phyloP scores from a whole-genome alignment of 1,284 basidiomycete species.

The Pterulicium gracile region DNA sequence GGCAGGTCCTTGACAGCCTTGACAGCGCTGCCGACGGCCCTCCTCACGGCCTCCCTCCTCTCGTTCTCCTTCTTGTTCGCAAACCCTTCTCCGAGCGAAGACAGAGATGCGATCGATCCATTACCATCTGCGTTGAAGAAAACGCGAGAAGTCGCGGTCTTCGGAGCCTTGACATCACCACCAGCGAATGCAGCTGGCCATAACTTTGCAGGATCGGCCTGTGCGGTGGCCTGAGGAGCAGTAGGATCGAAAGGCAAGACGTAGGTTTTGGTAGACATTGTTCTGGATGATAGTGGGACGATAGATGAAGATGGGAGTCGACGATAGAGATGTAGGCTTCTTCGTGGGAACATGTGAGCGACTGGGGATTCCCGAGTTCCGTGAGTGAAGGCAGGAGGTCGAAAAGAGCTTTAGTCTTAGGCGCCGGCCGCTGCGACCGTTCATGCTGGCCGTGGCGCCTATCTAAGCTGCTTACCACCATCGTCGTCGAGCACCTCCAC shows the following conservation, averaged over 20 bases:
- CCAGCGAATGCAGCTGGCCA: conserved; percentile 29
- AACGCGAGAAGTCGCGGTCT: conserved; percentile 52
- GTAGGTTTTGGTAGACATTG: conserved; percentile 28
- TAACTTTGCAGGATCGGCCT: conserved; percentile 25
- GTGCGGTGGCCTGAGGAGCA: conserved; percentile 15
- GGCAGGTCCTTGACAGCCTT: conserved; percentile 52
- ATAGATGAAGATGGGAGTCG: too few species aligned
- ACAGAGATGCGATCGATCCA: conserved; percentile 39
- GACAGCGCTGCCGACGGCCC: conserved; percentile 56
- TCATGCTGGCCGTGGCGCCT: too few species aligned
- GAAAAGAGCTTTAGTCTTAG: too few species aligned
- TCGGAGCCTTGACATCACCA: conserved; percentile 35
- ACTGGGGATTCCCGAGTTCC: too few species aligned
- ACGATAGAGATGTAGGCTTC: too few species aligned
- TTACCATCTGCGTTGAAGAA: conserved; percentile 40
- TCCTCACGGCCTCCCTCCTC: conserved; percentile 54
- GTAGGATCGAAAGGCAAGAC: conserved; percentile 32
- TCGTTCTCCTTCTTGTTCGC: conserved; percentile 32
- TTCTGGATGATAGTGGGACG: too few species aligned
- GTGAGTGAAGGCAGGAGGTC: too few species aligned
- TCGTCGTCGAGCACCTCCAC: too few species aligned
- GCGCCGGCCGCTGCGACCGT: too few species aligned
- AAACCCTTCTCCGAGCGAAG: conserved; percentile 56
- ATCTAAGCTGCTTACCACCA: too few species aligned
- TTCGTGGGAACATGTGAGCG: too few species aligned